Evolutionary conservation across 1,284 basidiomycete species (phyloP).

Genomic region (Xerocomus amazonicus): DNA sequence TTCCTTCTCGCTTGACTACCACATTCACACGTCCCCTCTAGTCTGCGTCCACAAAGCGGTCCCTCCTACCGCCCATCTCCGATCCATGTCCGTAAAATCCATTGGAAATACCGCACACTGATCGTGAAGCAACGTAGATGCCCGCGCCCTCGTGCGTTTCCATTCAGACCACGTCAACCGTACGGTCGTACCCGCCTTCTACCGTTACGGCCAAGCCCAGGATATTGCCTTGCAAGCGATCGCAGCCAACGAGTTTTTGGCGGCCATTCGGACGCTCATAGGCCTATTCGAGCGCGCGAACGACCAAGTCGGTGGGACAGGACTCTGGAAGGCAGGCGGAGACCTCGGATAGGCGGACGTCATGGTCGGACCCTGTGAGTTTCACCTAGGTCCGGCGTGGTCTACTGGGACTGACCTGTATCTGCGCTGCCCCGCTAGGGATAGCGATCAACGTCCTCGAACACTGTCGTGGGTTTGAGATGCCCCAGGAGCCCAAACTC

Average conservation of each 20-base stretch:
- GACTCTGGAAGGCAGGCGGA: constrained; percentile 49
- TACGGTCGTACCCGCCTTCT: constrained; percentile 69
- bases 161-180: constrained; percentile 69
- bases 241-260: constrained; percentile 54
- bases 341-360: constrained; percentile 68
- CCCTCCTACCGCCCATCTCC: constrained; percentile 53
- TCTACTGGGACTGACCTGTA: background rate
- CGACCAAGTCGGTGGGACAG: constrained; percentile 43
- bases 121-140: constrained; percentile 38
- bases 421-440: constrained; percentile 40
- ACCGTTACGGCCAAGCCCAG: constrained; percentile 76
- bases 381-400: background rate
- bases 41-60: constrained; percentile 43
- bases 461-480: constrained; percentile 65
- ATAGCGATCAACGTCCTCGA: constrained; percentile 61
- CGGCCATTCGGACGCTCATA: constrained; percentile 53
- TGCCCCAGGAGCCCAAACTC: constrained; percentile 49
- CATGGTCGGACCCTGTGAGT: constrained; percentile 72
- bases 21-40: constrained; percentile 17
- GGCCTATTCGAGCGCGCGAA: constrained; percentile 58
- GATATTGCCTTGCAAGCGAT: constrained; percentile 54
- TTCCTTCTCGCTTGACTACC: background rate
- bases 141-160: constrained; percentile 62
- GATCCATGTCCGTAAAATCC: constrained; percentile 52
- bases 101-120: background rate